Base-by-base conservation (phyloP, 768 basidiomycete species). In the Xerocomellus chrysenteron region DNA sequence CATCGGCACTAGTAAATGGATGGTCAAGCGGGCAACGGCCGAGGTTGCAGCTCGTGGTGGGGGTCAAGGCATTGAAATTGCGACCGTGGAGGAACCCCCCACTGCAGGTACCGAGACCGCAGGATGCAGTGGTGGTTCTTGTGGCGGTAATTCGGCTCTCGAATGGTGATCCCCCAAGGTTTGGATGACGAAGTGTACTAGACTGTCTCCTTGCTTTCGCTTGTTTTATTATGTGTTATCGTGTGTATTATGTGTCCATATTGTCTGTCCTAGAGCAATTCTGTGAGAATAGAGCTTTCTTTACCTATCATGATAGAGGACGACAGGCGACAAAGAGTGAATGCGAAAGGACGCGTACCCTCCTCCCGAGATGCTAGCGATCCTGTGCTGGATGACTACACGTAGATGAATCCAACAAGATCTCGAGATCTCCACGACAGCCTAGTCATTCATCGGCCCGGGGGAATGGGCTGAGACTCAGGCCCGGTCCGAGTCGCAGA, bases 1-100 rank as follows among this genome's bases (percentile, higher is more conserved):
- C n/a, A 78, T 90, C 28, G 86, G 84, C 2, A 87, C 82, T 5
- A 76, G 75, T 24, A 84, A 81, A 65, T 87, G 86, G 84, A 79
- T 87, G 75, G 75, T 86, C 17, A 76, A 74, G 52, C 77, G 82
- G 55, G 80, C 82, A 1, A 75, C 76, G 17, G 76, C 77, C 3
- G 79, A 80, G 45, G 74, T 73, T 5, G 24, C 58, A 16, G 68
- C 69, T 17, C 62, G 65, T 5, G 68, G 67, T 12, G 68, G 65
- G 1, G 64, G 68, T 11, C 59, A 65, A 41, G 58, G 61, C 10
- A 64, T 78, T 16, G 78, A 78, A 54, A 75, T 79, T 24, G 74
- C 73, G 8, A 69, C 67, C 2, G 43, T 39, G n/a, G 47, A 55
- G 2, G 55, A 28, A 32, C 7, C 28, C 35, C 10, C 11, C 10